Evolutionary conservation across 2,329 filamentous ascomycete species (phyloP).

Genomic region (Colletotrichum cordylinicola): DNA sequence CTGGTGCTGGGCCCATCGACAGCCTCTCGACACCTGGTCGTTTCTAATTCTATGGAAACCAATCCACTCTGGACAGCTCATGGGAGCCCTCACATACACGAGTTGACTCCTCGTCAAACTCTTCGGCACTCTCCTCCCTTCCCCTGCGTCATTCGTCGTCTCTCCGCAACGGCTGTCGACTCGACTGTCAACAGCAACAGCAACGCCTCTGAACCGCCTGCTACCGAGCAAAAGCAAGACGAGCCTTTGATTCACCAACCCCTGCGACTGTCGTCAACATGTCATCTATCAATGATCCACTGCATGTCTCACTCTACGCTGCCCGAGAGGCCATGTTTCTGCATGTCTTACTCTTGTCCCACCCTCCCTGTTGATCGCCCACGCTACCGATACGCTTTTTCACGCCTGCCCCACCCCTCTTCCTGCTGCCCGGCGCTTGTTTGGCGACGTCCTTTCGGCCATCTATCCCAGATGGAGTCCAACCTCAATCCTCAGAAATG

Average conservation of each 20-base stretch:
- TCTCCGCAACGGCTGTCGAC: background rate
- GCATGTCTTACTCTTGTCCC: slow-evolving; percentile 34
- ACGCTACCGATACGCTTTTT: slow-evolving; percentile 24
- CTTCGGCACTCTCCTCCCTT: background rate
- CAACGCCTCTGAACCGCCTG: background rate
- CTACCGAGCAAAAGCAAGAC: background rate
- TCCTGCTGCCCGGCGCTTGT: slow-evolving; percentile 21
- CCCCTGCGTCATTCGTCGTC: background rate
- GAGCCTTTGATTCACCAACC: background rate
- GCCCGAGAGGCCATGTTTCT: slow-evolving; percentile 40
- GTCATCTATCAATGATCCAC: slow-evolving; percentile 31
- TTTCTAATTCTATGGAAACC: background rate
- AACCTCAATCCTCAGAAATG: background rate
- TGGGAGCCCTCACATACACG: slow-evolving; percentile 15
- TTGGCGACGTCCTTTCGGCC: slow-evolving; percentile 7
- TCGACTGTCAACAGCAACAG: background rate
- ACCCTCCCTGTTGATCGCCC: slow-evolving; percentile 24
- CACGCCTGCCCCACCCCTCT: slow-evolving; percentile 22
- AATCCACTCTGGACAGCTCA: slow-evolving; percentile 3
- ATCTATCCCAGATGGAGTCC: background rate
- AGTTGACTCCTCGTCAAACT: background rate
- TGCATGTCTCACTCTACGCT: slow-evolving; percentile 40
- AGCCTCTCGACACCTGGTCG: background rate
- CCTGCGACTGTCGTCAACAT: slow-evolving; percentile 10
- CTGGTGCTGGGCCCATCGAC: background rate